Evolutionary conservation across 2,329 filamentous ascomycete species (phyloP).

Genomic region (Aspergillus phoenicis): DNA sequence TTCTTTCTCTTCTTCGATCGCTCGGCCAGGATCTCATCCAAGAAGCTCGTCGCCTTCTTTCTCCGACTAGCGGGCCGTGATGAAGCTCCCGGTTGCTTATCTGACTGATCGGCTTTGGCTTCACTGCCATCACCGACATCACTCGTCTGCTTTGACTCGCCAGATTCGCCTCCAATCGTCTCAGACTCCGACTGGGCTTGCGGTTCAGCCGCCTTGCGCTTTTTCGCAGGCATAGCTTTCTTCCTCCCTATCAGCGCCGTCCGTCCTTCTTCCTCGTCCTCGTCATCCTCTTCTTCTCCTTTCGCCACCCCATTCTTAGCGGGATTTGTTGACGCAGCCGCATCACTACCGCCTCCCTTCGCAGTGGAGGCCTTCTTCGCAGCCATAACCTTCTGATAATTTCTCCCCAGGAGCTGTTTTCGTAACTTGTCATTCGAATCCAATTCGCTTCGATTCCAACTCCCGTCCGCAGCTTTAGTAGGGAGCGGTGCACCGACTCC

Average conservation of each 20-base stretch:
- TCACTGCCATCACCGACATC: slow-evolving; percentile 10
- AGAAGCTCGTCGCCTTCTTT: slow-evolving; percentile 52
- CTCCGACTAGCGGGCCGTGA: slow-evolving; percentile 28
- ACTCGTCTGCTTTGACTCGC: slow-evolving; percentile 1
- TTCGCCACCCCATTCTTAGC: background rate
- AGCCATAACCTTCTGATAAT: slow-evolving; percentile 44
- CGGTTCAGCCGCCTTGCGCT: slow-evolving; percentile 15
- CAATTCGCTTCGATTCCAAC: slow-evolving; percentile 44
- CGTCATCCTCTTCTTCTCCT: slow-evolving; percentile 31
- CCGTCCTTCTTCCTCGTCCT: slow-evolving; percentile 48
- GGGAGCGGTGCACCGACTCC: slow-evolving; percentile 53
- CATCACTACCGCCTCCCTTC: slow-evolving; percentile 24
- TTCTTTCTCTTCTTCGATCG: slow-evolving; percentile 55
- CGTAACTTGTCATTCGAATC: slow-evolving; percentile 49
- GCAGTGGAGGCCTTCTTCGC: slow-evolving; percentile 42
- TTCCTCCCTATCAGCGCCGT: slow-evolving; percentile 42
- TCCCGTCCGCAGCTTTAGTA: slow-evolving; percentile 42
- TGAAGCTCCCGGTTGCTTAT: slow-evolving; percentile 11
- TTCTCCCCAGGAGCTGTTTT: slow-evolving; percentile 49
- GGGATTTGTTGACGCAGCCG: background rate
- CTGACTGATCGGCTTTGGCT: slow-evolving; percentile 7
- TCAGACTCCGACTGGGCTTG: background rate
- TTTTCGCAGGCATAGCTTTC: slow-evolving; percentile 17
- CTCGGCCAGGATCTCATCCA: slow-evolving; percentile 56
- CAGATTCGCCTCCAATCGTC: background rate